Percentiles rank a stretch among this genome's conserved stretches.
phyloP scores from a whole-genome alignment of 176 grass and related monocot species.

The Raddia guianensis region DNA sequence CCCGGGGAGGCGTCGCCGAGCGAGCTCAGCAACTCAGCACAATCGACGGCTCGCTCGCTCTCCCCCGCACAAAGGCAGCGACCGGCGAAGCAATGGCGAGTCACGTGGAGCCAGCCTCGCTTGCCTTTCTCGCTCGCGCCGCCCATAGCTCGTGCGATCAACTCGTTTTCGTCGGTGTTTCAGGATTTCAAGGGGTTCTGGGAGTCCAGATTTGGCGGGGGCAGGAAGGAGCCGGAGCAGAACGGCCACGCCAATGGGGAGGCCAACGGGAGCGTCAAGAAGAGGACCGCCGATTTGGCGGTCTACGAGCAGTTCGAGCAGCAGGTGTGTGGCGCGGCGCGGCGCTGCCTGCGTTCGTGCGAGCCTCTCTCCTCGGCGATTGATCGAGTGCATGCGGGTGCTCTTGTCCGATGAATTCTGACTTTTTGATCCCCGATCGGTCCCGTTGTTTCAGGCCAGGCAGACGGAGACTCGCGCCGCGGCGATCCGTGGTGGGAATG shows the following conservation, averaged over 20 bases:
- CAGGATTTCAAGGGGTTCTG: conserved; percentile 83
- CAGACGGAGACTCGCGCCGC: conserved; percentile 42
- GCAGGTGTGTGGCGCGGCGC: conserved; percentile 46
- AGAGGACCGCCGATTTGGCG: conserved; percentile 67
- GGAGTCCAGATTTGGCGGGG: conserved; percentile 74
- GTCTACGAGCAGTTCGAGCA: conserved; percentile 94
- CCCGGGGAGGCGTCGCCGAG: conserved; percentile 31
- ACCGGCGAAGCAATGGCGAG: conserved; percentile 41
- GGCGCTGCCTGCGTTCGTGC: neutral
- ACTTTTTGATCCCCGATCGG: neutral
- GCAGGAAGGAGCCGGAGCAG: conserved; percentile 60
- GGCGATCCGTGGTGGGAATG: conserved; percentile 55
- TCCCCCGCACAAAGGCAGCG: neutral
- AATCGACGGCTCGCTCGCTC: conserved; percentile 35
- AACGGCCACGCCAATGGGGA: conserved; percentile 26
- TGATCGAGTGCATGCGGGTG: conserved; percentile 5
- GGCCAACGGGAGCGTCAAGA: conserved; percentile 61
- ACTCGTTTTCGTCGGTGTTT: neutral
- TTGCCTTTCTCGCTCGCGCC: neutral
- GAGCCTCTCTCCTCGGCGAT: neutral
- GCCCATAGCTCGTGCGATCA: neutral
- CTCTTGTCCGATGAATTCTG: neutral
- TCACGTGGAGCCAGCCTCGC: neutral
- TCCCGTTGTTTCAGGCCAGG: conserved; percentile 56
- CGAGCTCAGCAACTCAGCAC: neutral